phyloP scores from a whole-genome alignment of 176 grass and related monocot genomes.

The Calamus simplicifolius region DNA sequence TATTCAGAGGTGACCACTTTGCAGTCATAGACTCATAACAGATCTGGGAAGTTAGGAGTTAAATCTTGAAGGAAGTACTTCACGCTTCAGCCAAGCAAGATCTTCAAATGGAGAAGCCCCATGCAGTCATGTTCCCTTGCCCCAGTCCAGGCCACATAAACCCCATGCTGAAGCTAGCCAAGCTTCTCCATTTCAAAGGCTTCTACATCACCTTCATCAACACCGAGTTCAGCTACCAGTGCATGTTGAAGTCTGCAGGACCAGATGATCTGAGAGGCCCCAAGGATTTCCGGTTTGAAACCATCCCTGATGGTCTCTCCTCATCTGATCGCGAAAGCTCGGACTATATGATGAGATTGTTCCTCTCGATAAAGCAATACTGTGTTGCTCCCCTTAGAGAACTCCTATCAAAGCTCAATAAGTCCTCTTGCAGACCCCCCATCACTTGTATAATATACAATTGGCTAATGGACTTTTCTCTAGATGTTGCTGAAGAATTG shows the following conservation, averaged over 20 bases:
- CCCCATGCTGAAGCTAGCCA: conserved; percentile 18
- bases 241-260: not conserved
- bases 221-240: conserved; percentile 9
- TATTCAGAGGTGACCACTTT: too few species aligned
- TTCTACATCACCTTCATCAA: conserved; percentile 23
- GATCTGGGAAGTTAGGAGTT: too few species aligned
- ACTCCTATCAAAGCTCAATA: conserved; percentile 22
- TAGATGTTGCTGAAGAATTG: conserved; percentile 33
- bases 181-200: conserved; percentile 23
- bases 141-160: conserved; percentile 9
- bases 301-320: conserved; percentile 25
- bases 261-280: not conserved
- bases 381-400: conserved; percentile 22
- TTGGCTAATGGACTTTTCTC: conserved; percentile 30
- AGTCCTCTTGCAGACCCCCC: conserved; percentile 9
- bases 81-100: too few species aligned
- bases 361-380: conserved; percentile 14
- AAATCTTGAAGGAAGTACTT: too few species aligned
- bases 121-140: conserved; percentile 6
- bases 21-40: too few species aligned
- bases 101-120: conserved; percentile 2
- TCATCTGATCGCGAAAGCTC: conserved; percentile 24
- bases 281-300: conserved; percentile 21
- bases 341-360: conserved; percentile 27
- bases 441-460: conserved; percentile 45